Percentiles rank a stretch among this genome's conserved stretches.
phyloP scores from a whole-genome alignment of 345 rosid species.

The Camelina laxa region DNA sequence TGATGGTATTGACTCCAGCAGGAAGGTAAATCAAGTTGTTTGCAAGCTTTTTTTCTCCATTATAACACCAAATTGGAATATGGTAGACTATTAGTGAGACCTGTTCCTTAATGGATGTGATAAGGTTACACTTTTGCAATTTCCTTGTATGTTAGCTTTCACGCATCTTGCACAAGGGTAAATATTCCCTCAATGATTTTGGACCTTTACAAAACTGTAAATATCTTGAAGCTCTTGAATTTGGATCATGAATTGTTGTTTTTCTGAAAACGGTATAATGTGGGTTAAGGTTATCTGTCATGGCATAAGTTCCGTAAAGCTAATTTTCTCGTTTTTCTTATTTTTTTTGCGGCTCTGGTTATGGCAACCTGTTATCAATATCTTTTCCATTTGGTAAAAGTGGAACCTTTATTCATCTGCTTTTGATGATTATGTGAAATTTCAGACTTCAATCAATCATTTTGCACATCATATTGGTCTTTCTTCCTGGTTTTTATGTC shows the following conservation, averaged over 20 bases:
- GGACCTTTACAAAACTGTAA: not conserved
- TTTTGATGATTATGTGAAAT: constrained; percentile 21
- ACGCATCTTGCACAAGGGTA: not conserved
- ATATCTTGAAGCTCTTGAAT: not conserved
- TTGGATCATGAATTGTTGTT: constrained; percentile 7
- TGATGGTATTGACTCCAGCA: constrained; percentile 43
- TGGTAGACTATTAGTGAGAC: constrained; percentile 17
- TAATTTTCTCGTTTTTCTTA: not conserved
- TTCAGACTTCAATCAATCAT: constrained; percentile 11
- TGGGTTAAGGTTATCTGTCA: not conserved
- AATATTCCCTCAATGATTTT: not conserved
- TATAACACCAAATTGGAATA: not conserved
- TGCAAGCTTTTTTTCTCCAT: not conserved
- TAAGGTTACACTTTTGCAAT: not conserved
- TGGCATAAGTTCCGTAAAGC: not conserved
- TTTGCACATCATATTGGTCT: constrained; percentile 15
- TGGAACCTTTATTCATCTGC: not conserved
- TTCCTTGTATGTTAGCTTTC: not conserved
- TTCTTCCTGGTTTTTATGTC: not conserved
- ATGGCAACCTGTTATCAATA: constrained; percentile 7
- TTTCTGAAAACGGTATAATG: not conserved
- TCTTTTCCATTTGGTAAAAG: not conserved
- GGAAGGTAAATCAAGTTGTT: constrained; percentile 53
- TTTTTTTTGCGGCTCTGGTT: not conserved
- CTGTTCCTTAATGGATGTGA: constrained; percentile 10